phyloP scores from a whole-genome alignment of 331 rosid species.

The Erythrophleum ivorense region DNA sequence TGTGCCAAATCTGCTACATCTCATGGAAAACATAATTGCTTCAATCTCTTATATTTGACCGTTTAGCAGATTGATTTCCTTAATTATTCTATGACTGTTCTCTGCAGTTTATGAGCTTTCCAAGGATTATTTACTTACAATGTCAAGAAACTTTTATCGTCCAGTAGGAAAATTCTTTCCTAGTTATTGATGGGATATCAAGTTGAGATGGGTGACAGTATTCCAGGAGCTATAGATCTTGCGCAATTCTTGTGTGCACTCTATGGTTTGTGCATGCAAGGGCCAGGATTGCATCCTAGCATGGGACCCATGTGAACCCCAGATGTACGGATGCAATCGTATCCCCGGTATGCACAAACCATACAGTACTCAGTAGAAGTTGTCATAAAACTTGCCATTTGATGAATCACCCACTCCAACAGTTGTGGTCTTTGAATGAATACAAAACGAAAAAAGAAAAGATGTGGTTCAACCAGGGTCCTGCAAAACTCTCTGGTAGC shows the following conservation, averaged over 20 bases:
- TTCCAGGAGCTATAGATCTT: not conserved
- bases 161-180: conserved; percentile 18
- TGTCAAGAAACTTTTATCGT: conserved; percentile 14
- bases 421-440: conserved; percentile 13
- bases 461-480: conserved; percentile 28
- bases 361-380: not conserved
- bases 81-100: not conserved
- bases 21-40: not conserved
- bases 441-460: conserved; percentile 19
- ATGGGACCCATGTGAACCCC: not conserved
- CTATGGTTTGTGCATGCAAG: not conserved
- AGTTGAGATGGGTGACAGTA: conserved; percentile 25
- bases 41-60: not conserved
- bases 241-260: not conserved
- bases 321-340: not conserved
- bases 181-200: conserved; percentile 8
- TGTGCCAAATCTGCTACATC: conserved; percentile 1
- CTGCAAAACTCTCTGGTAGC: conserved; percentile 3
- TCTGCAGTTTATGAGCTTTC: not conserved
- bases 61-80: not conserved
- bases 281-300: not conserved
- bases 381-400: conserved; percentile 26
- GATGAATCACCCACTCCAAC: conserved; percentile 30
- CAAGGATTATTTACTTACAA: conserved; percentile 15
- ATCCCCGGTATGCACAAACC: not conserved